Base-by-base conservation (phyloP, 352 stramenopile genomes). In the Phytophthora nicotianae region DNA sequence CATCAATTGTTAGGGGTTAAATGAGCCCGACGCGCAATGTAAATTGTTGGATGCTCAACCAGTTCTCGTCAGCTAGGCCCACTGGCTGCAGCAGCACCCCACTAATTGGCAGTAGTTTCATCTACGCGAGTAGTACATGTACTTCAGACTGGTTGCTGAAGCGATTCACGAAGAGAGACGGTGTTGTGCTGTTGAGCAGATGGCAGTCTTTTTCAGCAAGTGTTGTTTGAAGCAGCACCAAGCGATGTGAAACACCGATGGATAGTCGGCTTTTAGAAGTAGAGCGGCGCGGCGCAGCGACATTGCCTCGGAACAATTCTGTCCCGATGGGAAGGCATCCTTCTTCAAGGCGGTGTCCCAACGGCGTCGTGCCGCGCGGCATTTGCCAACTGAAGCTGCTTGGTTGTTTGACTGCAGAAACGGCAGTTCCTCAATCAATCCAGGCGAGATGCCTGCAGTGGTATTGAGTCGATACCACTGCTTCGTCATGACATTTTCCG, bases 201-300 rank as follows among this genome's bases (percentile, higher is more conserved):
- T 62, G 48, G 33, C 48, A 37, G 46, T 50, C 26, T 52, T 61
- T 65, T 66, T 70, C 62, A 66, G 49, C 62, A 62, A 37, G 62
- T 33, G 26, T 42, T 48, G 35, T 43, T 67, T 67, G 33, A 62
- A 57, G 43, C 54, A 57, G 19, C 33, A 47, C 40, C 35, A 26
- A 32, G 38, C 27, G 52, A 58, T 68, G 52, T 51, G 45, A 60
- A 61, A 59, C 49, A 24, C 37, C 50, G 42, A 33, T 62, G 50
- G 52, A 63, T 58, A 62, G 50, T 35, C 62, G 20, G 38, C 47
- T 26, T 49, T 14, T 14, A 29, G 23, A 65, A 42, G 41, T 41
- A 56, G 62, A 17, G n/a, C 13, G 16, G 5, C 26, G 35, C 37
- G 16, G 6, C 26, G 27, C 20, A 14, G 37, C 16, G 4, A 21